Base-by-base conservation (phyloP, 352 stramenopile genomes). In the Phytophthora europaea region DNA sequence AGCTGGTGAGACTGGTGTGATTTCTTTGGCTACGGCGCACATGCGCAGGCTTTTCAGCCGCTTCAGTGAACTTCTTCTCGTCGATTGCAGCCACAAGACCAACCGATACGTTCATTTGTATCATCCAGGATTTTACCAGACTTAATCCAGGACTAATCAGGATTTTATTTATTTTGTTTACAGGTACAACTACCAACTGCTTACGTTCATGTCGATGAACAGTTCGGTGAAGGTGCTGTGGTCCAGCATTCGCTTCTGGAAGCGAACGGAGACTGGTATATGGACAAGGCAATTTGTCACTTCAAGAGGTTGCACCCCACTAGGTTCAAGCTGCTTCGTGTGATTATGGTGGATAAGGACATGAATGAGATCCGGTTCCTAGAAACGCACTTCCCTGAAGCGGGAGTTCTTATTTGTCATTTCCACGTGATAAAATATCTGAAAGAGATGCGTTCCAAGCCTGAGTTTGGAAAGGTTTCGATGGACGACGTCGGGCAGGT, bases 151-250 rank as follows among this genome's bases (percentile, higher is more conserved):
- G 26, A 4, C 33, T 38, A 8, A 38, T 13, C 33, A 38, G 8
- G 33, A 38, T 12, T 38, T 31, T 38, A 2, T 8, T 38, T 12
- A 38, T 38, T 4, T 31, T 31, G 26, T 31, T 38, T 38, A 38
- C 43, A 76, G 62, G 15, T 67, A 69, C 62, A 79, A 76, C 18
- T 76, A 76, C 43, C 72, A 75, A 18, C 20, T 70, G 0, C n/a
- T 40, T 0, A 56, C 61, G 12, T 63, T 79, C 16, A 74, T 70
- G 59, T 15, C n/a, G 0, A 68, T 61, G 52, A 68, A 73, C 52
- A 68, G 26, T 31, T 31, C 26, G 26, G 26, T 31, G 26, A 31
- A 31, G 2, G 26, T 31, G 7, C 26, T 31, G 59, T 73, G 0
- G 65, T 64, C 0, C 71, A 71, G 18, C 71, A 78, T 0, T 72